These are phyloP conservation scores for Claviceps spartinae DNA, from an alignment of 2,329 filamentous ascomycete species.

Conservation along the genomic window DNA sequence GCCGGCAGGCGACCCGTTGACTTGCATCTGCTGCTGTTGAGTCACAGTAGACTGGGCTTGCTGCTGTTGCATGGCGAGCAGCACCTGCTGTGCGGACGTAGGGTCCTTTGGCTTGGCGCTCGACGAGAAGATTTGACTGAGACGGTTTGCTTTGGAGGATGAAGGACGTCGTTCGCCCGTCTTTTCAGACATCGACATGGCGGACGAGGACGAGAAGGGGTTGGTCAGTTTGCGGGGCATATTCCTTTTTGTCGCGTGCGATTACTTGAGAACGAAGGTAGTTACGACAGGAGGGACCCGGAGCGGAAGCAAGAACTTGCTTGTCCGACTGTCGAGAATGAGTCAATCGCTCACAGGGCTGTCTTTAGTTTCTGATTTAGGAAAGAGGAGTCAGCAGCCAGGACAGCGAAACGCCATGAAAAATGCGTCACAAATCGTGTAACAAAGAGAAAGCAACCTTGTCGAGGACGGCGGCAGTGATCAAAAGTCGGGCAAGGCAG, in stretches of 20 bases:
- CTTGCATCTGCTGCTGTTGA: slow-evolving; percentile 7
- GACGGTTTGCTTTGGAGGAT: slow-evolving; percentile 57
- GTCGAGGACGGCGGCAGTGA: background rate
- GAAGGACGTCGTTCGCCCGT: slow-evolving; percentile 43
- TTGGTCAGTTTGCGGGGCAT: slow-evolving; percentile 49
- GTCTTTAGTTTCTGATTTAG: background rate
- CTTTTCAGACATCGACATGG: slow-evolving; percentile 34
- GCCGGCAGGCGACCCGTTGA: slow-evolving; percentile 39
- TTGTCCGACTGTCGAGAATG: background rate
- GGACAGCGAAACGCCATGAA: no score
- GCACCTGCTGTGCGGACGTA: slow-evolving; percentile 50
- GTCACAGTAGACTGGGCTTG: slow-evolving; percentile 3
- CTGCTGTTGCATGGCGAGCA: slow-evolving; percentile 50
- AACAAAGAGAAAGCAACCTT: background rate
- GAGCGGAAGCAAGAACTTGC: background rate
- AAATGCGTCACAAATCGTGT: background rate
- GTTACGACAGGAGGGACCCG: background rate
- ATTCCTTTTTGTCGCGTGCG: slow-evolving; percentile 15
- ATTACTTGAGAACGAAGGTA: background rate
- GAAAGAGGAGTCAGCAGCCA: slow-evolving; percentile 2
- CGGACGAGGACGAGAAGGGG: slow-evolving; percentile 39
- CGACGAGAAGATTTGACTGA: slow-evolving; percentile 71
- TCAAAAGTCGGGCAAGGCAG: background rate
- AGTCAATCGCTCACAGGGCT: slow-evolving; percentile 1
- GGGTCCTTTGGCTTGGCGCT: slow-evolving; percentile 64